These are phyloP conservation scores for Monilinia vaccinii-corymbosi DNA, from an alignment of 2,329 filamentous ascomycete species.

Conservation along the genomic window DNA sequence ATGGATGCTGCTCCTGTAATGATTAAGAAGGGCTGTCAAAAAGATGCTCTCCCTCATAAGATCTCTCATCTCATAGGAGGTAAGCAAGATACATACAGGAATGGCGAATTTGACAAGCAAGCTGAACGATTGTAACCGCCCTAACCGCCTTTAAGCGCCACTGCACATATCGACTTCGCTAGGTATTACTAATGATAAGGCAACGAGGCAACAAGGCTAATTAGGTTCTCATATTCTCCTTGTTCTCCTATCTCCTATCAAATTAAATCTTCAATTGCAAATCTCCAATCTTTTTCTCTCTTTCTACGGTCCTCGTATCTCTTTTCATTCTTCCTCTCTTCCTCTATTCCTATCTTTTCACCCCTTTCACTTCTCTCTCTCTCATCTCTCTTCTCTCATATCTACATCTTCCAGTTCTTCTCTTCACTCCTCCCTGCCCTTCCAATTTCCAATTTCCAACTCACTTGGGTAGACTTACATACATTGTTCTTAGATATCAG, in stretches of 20 bases:
- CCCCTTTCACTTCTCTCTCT: background rate
- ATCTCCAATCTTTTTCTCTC: no score
- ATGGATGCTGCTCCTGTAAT: background rate
- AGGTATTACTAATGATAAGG: no score
- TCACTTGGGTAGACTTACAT: background rate
- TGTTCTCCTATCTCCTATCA: no score
- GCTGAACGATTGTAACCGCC: no score
- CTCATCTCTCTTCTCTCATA: background rate
- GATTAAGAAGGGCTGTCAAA: background rate
- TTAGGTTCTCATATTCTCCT: no score
- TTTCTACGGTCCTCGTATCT: background rate
- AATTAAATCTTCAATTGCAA: no score
- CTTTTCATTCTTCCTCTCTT: background rate
- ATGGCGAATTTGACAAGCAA: background rate
- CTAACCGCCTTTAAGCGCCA: no score
- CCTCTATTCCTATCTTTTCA: background rate
- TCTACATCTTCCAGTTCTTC: background rate
- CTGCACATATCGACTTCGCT: no score
- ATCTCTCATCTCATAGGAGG: no score
- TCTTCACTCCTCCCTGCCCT: background rate
- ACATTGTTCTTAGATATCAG: no score
- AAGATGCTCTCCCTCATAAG: background rate
- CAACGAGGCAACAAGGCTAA: no score
- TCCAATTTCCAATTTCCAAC: background rate
- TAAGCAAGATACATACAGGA: background rate